Percentiles rank a stretch among this genome's conserved stretches.
phyloP scores from a whole-genome alignment of 129 eudicot species.

The Apium graveolens region DNA sequence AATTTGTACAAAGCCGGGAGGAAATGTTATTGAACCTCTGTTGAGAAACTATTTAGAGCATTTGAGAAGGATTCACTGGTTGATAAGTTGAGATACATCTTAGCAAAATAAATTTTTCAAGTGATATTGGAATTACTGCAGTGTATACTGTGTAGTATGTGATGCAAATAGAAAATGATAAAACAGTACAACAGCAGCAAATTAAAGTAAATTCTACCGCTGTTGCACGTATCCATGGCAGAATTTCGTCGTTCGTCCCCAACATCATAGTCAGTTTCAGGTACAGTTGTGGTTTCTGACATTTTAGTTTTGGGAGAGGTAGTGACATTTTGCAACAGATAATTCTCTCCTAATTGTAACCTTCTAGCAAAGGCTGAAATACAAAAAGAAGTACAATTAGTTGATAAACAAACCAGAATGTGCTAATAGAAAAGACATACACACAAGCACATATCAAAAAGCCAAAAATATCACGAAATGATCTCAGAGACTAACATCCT shows the following conservation, averaged over 20 bases:
- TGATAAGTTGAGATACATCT: background rate
- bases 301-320: slow-evolving; percentile 41
- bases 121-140: background rate
- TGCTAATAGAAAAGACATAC: background rate
- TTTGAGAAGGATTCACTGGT: background rate
- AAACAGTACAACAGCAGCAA: background rate
- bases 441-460: background rate
- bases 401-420: background rate
- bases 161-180: background rate
- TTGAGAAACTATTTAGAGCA: too few relatives aligned
- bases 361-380: slow-evolving; percentile 53
- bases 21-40: background rate
- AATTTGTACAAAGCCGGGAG: background rate
- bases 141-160: background rate
- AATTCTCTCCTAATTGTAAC: slow-evolving; percentile 36
- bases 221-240: slow-evolving; percentile 24
- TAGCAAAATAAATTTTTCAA: background rate
- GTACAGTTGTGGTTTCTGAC: slow-evolving; percentile 23
- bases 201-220: slow-evolving; percentile 29
- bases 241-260: slow-evolving; percentile 21
- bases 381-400: background rate
- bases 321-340: slow-evolving; percentile 29
- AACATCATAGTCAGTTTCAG: slow-evolving; percentile 28
- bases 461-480: background rate
- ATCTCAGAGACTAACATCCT: background rate